Percentiles rank a stretch among this genome's conserved stretches.
Conservation (phyloP, 176 grass and related monocot species). For the Secale cereale region DNA sequence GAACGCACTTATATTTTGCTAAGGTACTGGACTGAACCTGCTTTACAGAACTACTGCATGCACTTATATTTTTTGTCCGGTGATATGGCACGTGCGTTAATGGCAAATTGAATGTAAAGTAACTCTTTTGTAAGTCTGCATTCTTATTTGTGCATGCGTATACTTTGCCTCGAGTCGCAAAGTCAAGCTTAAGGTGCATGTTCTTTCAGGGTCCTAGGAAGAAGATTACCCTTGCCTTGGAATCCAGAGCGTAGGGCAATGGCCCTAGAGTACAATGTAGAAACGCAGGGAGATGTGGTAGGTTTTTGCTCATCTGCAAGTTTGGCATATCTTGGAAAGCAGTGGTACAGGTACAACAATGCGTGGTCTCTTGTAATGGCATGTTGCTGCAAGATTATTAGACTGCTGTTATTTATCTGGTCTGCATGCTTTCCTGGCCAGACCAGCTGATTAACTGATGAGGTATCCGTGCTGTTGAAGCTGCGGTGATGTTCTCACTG, state of each 20-base stretch:
- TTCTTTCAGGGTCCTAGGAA: conserved; percentile 94
- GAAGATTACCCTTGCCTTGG: conserved; percentile 90
- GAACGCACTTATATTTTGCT: conserved; percentile 12
- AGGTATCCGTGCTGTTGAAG: not conserved
- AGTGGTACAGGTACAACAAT: not conserved
- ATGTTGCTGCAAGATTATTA: no score
- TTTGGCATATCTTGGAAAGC: not conserved
- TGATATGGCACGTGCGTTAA: not conserved
- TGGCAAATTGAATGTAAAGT: not conserved
- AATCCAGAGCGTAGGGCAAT: conserved; percentile 59
- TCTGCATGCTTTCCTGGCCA: no score
- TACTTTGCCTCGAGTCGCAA: not conserved
- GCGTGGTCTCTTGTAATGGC: not conserved
- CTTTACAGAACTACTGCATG: not conserved
- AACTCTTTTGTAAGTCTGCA: not conserved
- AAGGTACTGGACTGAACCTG: not conserved
- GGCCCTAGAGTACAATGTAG: conserved; percentile 16
- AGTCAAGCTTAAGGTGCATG: not conserved
- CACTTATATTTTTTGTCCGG: not conserved
- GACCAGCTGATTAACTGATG: not conserved
- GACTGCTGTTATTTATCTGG: no score
- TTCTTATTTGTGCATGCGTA: not conserved
- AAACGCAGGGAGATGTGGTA: conserved; percentile 29
- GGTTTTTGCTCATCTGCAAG: conserved; percentile 28
- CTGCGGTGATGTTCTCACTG: not conserved